Evolutionary conservation across 306 rosid genomes (phyloP), one percentile per base, ranked within the genome.

Genomic region (Trifolium subterraneum): DNA sequence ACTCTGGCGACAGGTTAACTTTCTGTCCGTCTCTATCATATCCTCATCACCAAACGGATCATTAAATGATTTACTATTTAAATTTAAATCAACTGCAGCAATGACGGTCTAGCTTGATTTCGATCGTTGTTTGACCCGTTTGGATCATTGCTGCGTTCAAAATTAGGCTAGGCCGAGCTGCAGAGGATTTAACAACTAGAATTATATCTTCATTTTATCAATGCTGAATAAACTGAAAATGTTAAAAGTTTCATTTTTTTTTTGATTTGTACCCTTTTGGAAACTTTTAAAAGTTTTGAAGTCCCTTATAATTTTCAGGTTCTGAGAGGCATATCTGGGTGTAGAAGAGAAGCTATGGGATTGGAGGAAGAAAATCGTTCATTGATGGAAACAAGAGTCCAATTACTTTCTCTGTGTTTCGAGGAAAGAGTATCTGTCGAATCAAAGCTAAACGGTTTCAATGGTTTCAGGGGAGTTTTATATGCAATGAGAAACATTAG

Each of bases 401-500:
- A 90, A 56, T 89, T 91, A 0, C 83, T 88, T 7, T 88, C 93
- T 0, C 64, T 91, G n/a, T 71, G 91, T 41, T 90, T 94, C 22
- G 97, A 94, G 19, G 97, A 90, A 79, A 87, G 89, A 81, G 92
- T 94, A 1, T 82, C 87, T 4, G 79, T 90, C 25, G 98, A 94
- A 65, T 94, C 99, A 15, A 94, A 92, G 85, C 87, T 94, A 8
- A 94, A 94, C 54, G 99, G 98, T n/a, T 94, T 92, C 87, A 94
- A 82, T 39, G 99, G 99, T 0, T 94, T 94, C 92, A 79, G 97
- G 38, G 99, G 97, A 51, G 99, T 94, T 10, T 77, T 94, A 2
- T 94, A 92, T 56, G 97, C 97, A 80, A 94, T 94, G 99, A 91
- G 99, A 64, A 94, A 94, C 88, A 94, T 94, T 38, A 94, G 99